phyloP scores from a whole-genome alignment of 1,284 basidiomycete species.

The Tremellales sp. region DNA sequence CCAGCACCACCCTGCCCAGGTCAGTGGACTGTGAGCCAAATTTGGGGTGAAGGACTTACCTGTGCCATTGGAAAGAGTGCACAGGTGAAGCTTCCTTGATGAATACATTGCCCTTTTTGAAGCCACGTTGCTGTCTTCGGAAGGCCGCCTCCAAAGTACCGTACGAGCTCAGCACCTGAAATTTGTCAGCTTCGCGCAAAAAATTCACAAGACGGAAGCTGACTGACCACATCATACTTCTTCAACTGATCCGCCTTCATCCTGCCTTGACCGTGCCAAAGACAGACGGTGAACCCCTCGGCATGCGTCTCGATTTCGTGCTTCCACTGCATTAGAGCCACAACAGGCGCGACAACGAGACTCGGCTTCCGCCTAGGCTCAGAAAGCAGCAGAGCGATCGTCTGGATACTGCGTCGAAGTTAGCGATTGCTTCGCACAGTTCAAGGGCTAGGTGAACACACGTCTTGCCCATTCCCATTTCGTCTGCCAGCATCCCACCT shows the following conservation, averaged over 20 bases:
- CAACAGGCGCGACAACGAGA: slow-evolving; percentile 91
- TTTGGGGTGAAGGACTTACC: slow-evolving; percentile 53
- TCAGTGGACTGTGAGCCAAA: background rate
- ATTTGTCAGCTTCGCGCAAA: slow-evolving; percentile 1
- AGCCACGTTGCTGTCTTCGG: slow-evolving; percentile 88
- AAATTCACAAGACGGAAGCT: background rate
- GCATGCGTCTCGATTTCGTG: slow-evolving; percentile 87
- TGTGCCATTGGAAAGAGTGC: slow-evolving; percentile 82
- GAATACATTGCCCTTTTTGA: slow-evolving; percentile 77
- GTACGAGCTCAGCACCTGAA: slow-evolving; percentile 53
- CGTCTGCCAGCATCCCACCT: slow-evolving; percentile 85
- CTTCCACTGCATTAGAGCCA: slow-evolving; percentile 98
- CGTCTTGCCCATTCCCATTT: slow-evolving; percentile 82
- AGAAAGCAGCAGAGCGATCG: slow-evolving; percentile 82
- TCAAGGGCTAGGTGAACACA: slow-evolving; percentile 13
- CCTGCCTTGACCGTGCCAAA: slow-evolving; percentile 82
- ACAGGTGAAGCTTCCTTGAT: slow-evolving; percentile 85
- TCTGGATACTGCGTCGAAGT: slow-evolving; percentile 74
- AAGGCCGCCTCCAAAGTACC: slow-evolving; percentile 88
- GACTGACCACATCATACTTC: slow-evolving; percentile 79
- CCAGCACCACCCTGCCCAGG: slow-evolving; percentile 54
- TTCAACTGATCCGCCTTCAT: slow-evolving; percentile 61
- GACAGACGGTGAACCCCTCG: slow-evolving; percentile 67
- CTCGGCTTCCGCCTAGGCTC: slow-evolving; percentile 65
- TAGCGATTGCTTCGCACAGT: background rate